Conservation (phyloP, 306 rosid species). For the Ziziphus jujuba region DNA sequence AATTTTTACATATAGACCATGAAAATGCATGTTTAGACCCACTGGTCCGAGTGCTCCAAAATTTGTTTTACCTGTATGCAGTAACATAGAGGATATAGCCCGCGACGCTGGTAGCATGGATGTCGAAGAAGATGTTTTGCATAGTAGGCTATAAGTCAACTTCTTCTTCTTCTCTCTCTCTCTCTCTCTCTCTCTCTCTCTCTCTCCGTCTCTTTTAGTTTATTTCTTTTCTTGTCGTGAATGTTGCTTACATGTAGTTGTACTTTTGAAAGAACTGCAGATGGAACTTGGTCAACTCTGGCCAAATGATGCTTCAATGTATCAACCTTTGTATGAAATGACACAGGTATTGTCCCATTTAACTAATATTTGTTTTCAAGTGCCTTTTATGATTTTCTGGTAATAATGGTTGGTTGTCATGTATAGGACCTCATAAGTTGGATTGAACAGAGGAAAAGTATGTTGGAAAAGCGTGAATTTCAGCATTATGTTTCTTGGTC, state of each 20-base stretch:
- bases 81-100: constrained; percentile 93
- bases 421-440: constrained; percentile 82
- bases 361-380: constrained; percentile 16
- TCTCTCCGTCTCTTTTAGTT: neutral
- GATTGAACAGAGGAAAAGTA: constrained; percentile 66
- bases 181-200: too few relatives aligned
- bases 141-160: constrained; percentile 58
- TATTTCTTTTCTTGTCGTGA: constrained; percentile 17
- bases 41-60: neutral
- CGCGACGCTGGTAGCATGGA: constrained; percentile 94
- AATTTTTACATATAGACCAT: too few relatives aligned
- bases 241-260: constrained; percentile 30
- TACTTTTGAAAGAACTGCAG: constrained; percentile 63
- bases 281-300: constrained; percentile 75
- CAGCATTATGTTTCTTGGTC: constrained; percentile 86
- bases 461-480: constrained; percentile 75
- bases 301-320: constrained; percentile 46
- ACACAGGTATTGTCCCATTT: constrained; percentile 54
- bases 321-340: constrained; percentile 86
- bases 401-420: constrained; percentile 17
- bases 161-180: too few relatives aligned
- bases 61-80: constrained; percentile 38
- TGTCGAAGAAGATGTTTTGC: constrained; percentile 72
- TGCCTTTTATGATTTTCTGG: constrained; percentile 16
- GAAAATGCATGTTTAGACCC: neutral